Evolutionary conservation across 2,329 filamentous ascomycete species (phyloP).

Genomic region (Xenosphaeropsis pyriputrescens): DNA sequence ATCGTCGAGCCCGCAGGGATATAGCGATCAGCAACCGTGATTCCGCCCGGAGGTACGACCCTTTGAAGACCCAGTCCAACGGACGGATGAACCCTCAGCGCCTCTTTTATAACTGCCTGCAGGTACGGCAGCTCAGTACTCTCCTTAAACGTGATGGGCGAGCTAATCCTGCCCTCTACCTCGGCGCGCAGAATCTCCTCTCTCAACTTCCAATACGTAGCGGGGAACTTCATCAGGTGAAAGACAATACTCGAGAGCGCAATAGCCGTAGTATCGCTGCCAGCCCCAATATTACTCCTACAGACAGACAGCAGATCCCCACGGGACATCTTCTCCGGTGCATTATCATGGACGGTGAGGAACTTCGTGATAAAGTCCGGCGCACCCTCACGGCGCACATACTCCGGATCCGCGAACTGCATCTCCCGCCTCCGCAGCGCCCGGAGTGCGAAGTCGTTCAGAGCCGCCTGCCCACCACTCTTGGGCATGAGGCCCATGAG

Average conservation of each 20-base stretch:
- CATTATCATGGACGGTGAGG: constrained; percentile 20
- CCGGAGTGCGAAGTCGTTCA: constrained; percentile 6
- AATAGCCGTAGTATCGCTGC: constrained; percentile 31
- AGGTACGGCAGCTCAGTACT: constrained; percentile 30
- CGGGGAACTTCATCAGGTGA: constrained; percentile 22
- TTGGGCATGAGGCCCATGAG: constrained; percentile 16
- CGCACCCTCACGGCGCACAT: constrained; percentile 8
- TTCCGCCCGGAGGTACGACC: constrained; percentile 27
- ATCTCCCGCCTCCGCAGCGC: constrained; percentile 8
- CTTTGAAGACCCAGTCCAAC: constrained; percentile 31
- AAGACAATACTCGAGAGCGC: constrained; percentile 29
- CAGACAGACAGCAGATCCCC: constrained; percentile 16
- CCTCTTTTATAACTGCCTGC: constrained; percentile 37
- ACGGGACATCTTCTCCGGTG: constrained; percentile 18
- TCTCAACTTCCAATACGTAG: constrained; percentile 10
- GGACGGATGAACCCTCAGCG: constrained; percentile 31
- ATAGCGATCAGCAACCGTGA: constrained; percentile 22
- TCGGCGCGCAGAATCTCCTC: constrained; percentile 17
- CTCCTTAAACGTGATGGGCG: constrained; percentile 22
- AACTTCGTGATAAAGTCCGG: constrained; percentile 26
- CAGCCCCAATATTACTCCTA: constrained; percentile 14
- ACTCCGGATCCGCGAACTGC: constrained; percentile 5
- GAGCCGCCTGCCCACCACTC: constrained; percentile 7
- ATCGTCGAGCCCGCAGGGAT: constrained; percentile 26
- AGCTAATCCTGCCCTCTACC: constrained; percentile 8